Evolutionary conservation across 768 basidiomycete genomes (phyloP).

Genomic region (Xanthoconium purpureum): DNA sequence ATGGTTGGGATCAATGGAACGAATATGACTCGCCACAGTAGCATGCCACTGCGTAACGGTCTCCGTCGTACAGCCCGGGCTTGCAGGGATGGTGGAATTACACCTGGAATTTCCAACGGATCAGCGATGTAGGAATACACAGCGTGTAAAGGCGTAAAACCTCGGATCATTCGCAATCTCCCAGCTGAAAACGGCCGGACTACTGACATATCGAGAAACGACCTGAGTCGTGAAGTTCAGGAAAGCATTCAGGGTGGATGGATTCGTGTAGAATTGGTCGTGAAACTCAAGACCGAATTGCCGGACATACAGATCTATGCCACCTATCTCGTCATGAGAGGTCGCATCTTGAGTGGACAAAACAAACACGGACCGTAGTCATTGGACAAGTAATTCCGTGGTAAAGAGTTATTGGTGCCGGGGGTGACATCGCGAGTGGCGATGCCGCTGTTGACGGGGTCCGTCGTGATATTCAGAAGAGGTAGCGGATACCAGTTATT

Average conservation of each 20-base stretch:
- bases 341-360: background rate
- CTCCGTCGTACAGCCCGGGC: constrained; percentile 43
- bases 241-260: constrained; percentile 48
- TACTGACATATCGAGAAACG: constrained; percentile 53
- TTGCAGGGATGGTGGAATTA: constrained; percentile 49
- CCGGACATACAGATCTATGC: constrained; percentile 66
- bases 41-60: constrained; percentile 59
- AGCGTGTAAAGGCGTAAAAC: constrained; percentile 26
- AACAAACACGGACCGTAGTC: constrained; percentile 47
- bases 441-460: constrained; percentile 1
- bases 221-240: constrained; percentile 55
- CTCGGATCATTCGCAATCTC: constrained; percentile 68
- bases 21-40: constrained; percentile 43
- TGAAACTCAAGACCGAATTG: constrained; percentile 42
- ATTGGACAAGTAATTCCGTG: constrained; percentile 57
- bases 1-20: constrained; percentile 56
- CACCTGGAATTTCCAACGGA: constrained; percentile 39
- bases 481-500: constrained; percentile 58
- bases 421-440: constrained; percentile 26
- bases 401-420: constrained; percentile 39
- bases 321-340: constrained; percentile 38
- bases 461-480: constrained; percentile 24
- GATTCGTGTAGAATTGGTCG: constrained; percentile 58
- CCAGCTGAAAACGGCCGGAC: constrained; percentile 52
- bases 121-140: background rate